phyloP scores from a whole-genome alignment of 192 early-diverging fungal species.

The Coemansia brasiliensis region DNA sequence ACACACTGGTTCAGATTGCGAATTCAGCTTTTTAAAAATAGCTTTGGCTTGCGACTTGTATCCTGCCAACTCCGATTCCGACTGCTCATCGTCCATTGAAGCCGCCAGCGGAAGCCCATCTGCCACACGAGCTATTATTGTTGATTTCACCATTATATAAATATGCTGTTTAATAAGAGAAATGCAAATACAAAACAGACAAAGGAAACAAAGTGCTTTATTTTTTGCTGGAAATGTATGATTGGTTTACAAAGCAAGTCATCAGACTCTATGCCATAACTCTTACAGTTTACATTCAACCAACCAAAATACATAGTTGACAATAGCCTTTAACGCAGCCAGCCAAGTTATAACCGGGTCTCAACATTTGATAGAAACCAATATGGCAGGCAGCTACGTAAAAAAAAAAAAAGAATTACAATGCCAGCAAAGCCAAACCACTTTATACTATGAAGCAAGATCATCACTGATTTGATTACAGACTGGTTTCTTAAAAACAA shows the following conservation, averaged over 20 bases:
- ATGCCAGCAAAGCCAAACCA: too few relatives aligned
- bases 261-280: too few relatives aligned
- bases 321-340: too few relatives aligned
- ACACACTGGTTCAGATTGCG: slow-evolving; percentile 85
- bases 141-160: slow-evolving; percentile 82
- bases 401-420: too few relatives aligned
- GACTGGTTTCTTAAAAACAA: neutral
- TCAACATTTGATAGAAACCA: too few relatives aligned
- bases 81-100: slow-evolving; percentile 88
- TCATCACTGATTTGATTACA: neutral
- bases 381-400: too few relatives aligned
- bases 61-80: slow-evolving; percentile 81
- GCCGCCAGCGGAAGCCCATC: slow-evolving; percentile 95
- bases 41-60: slow-evolving; percentile 92
- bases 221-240: too few relatives aligned
- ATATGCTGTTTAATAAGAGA: neutral
- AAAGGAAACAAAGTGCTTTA: too few relatives aligned
- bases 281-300: too few relatives aligned
- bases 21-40: slow-evolving; percentile 85
- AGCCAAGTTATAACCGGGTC: too few relatives aligned
- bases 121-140: slow-evolving; percentile 88
- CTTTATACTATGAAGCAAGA: neutral
- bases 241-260: too few relatives aligned
- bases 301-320: too few relatives aligned
- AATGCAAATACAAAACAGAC: neutral